Conservation (phyloP, 306 rosid species). For the Calophaca sinica region DNA sequence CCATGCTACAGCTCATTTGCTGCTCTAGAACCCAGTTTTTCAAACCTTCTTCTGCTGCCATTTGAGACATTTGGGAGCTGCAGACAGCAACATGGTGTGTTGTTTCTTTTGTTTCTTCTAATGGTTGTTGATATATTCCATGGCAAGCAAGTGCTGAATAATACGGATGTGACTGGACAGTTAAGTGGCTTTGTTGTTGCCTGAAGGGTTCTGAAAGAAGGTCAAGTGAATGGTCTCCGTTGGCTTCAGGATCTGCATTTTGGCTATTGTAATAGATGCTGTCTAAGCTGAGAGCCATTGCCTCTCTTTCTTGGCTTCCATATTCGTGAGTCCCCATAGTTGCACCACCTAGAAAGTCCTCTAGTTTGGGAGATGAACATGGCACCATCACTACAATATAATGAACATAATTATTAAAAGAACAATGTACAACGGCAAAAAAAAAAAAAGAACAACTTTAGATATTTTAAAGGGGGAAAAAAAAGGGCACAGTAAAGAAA, state of each 20-base stretch:
- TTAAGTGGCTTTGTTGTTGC: constrained; percentile 35
- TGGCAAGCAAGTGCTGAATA: constrained; percentile 63
- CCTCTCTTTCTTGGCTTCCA: constrained; percentile 69
- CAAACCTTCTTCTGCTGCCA: constrained; percentile 47
- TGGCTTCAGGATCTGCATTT: constrained; percentile 52
- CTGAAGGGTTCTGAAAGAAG: constrained; percentile 60
- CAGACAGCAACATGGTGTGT: constrained; percentile 44
- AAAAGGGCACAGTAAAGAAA: neutral
- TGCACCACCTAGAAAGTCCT: constrained; percentile 90
- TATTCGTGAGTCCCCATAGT: constrained; percentile 69
- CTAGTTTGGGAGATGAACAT: constrained; percentile 83
- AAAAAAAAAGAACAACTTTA: neutral
- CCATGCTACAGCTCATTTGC: constrained; percentile 48
- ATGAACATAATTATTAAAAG: neutral
- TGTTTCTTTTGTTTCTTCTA: constrained; percentile 55
- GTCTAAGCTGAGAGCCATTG: constrained; percentile 88
- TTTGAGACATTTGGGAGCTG: constrained; percentile 53
- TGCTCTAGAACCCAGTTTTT: constrained; percentile 71
- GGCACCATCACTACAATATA: constrained; percentile 62
- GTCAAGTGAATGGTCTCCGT: constrained; percentile 54
- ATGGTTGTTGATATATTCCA: constrained; percentile 56
- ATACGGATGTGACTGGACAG: constrained; percentile 39
- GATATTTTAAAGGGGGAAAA: neutral
- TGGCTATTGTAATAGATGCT: constrained; percentile 68
- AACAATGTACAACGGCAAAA: neutral